These are phyloP conservation scores for Monilinia fructicola DNA, from an alignment of 2,329 filamentous ascomycete genomes.

Conservation along the genomic window DNA sequence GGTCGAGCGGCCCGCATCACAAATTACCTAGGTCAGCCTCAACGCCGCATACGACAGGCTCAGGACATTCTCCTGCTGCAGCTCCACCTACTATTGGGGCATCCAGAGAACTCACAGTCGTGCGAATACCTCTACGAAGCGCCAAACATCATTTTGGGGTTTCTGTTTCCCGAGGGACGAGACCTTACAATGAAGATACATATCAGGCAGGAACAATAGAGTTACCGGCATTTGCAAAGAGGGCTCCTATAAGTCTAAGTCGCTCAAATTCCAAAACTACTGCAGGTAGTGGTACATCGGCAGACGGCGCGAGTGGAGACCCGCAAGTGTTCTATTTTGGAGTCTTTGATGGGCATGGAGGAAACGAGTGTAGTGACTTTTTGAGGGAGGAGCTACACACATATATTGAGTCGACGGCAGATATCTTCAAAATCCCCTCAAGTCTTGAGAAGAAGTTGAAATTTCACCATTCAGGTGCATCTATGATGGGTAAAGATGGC, in stretches of 20 bases:
- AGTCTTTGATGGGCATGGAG: constrained; percentile 94
- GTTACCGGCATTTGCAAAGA: constrained; percentile 87
- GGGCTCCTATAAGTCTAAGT: constrained; percentile 64
- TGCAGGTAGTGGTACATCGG: constrained; percentile 56
- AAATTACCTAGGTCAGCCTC: constrained; percentile 85
- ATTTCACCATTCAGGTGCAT: constrained; percentile 54
- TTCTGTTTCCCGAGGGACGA: constrained; percentile 73
- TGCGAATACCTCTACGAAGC: constrained; percentile 87
- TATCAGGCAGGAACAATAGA: constrained; percentile 93
- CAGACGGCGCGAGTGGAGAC: constrained; percentile 78
- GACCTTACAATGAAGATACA: constrained; percentile 89
- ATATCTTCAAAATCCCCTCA: constrained; percentile 73
- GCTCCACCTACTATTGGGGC: constrained; percentile 60
- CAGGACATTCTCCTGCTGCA: constrained; percentile 55
- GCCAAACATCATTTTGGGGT: constrained; percentile 96
- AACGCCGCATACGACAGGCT: constrained; percentile 66
- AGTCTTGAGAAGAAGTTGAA: constrained; percentile 59
- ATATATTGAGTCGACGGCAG: constrained; percentile 82
- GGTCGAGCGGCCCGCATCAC: constrained; percentile 67
- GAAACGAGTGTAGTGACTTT: constrained; percentile 83
- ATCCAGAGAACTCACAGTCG: constrained; percentile 80
- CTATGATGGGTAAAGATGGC: constrained; percentile 50
- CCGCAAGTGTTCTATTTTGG: constrained; percentile 98
- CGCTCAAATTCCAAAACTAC: constrained; percentile 28
- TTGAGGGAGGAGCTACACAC: constrained; percentile 79